Evolutionary conservation across 1,284 basidiomycete species (phyloP).

Genomic region (Violaceomyces palustris): DNA sequence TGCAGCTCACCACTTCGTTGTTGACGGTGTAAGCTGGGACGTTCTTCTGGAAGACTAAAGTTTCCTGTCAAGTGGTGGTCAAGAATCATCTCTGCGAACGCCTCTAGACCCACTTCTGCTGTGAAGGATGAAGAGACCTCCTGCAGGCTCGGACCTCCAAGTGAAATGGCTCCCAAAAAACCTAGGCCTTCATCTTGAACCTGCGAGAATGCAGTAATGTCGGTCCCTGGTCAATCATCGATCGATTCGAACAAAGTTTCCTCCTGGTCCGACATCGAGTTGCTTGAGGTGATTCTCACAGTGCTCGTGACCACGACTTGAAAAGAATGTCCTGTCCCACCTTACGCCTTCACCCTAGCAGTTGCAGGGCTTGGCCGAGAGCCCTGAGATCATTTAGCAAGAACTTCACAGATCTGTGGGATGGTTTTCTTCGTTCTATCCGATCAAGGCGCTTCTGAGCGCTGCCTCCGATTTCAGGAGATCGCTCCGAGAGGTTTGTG

Average conservation of each 20-base stretch:
- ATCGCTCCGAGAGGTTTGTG: background rate
- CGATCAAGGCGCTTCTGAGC: background rate
- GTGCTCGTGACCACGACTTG: too few species aligned
- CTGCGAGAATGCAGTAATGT: too few species aligned
- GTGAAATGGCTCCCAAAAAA: too few species aligned
- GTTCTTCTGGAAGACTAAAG: slow-evolving; percentile 1
- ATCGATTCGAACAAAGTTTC: too few species aligned
- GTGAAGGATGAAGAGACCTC: background rate
- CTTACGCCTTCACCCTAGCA: background rate
- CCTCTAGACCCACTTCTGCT: background rate
- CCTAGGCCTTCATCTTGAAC: too few species aligned
- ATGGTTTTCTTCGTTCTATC: background rate
- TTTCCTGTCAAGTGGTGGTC: background rate
- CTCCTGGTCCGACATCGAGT: too few species aligned
- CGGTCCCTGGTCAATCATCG: too few species aligned
- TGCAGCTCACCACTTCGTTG: slow-evolving; percentile 3
- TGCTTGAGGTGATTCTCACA: too few species aligned
- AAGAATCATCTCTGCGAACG: background rate
- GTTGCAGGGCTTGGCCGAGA: background rate
- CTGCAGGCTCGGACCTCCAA: background rate
- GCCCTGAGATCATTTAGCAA: background rate
- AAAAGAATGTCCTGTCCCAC: background rate
- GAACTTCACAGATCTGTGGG: background rate
- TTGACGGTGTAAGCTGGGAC: slow-evolving; percentile 4
- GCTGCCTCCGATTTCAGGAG: background rate